These are phyloP conservation scores for Tremella fuciformis DNA, from an alignment of 768 basidiomycete genomes.

Conservation along the genomic window DNA sequence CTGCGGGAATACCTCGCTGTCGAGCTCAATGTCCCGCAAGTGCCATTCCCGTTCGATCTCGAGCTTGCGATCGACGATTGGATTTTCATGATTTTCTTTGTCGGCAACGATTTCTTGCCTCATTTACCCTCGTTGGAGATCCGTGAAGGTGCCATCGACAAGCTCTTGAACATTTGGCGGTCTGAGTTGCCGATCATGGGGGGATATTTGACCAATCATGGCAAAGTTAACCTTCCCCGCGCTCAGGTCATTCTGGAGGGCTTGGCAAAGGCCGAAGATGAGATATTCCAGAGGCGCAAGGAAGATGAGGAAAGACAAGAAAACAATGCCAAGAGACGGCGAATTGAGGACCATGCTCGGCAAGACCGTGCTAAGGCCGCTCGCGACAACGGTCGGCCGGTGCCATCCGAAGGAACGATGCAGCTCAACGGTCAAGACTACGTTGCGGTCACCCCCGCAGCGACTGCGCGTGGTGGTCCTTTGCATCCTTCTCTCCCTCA, in stretches of 20 bases:
- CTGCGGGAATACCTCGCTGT: slow-evolving; percentile 97
- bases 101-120: slow-evolving; percentile 91
- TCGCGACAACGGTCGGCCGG: slow-evolving; percentile 26
- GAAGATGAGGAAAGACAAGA: slow-evolving; percentile 96
- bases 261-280: slow-evolving; percentile 88
- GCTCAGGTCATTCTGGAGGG: slow-evolving; percentile 94
- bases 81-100: slow-evolving; percentile 99
- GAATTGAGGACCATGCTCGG: slow-evolving; percentile 58
- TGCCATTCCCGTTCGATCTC: slow-evolving; percentile 81
- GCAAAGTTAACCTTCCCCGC: slow-evolving; percentile 75
- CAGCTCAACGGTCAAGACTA: slow-evolving; percentile 48
- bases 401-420: slow-evolving; percentile 26
- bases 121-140: slow-evolving; percentile 98
- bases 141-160: slow-evolving; percentile 98
- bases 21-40: slow-evolving; percentile 78
- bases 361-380: slow-evolving; percentile 50
- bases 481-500: slow-evolving; percentile 64
- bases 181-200: slow-evolving; percentile 91
- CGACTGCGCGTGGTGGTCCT: slow-evolving; percentile 32
- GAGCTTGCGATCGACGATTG: slow-evolving; percentile 99
- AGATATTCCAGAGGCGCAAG: slow-evolving; percentile 85
- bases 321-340: slow-evolving; percentile 82
- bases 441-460: slow-evolving; percentile 44
- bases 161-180: slow-evolving; percentile 92
- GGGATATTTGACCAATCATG: slow-evolving; percentile 92